Evolutionary conservation across 2,329 filamentous ascomycete species (phyloP).

Genomic region (Calonectria crousiana): DNA sequence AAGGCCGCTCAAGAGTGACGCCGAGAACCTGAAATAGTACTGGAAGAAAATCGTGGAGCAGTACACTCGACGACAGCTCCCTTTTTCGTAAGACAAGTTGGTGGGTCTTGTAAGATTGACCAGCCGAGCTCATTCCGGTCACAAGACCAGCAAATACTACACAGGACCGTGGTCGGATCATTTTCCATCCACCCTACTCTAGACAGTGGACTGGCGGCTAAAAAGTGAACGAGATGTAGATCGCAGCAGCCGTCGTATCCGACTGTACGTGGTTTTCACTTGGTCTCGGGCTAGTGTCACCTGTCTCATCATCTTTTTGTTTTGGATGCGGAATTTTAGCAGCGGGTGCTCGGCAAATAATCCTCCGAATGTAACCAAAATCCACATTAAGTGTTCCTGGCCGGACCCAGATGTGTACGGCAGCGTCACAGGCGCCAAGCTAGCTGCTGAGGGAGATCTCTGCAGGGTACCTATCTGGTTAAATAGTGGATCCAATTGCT

Average conservation of each 20-base stretch:
- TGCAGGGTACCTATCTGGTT: conserved; percentile 1
- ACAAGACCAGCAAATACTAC: neutral
- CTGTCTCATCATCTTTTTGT: neutral
- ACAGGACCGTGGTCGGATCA: conserved; percentile 6
- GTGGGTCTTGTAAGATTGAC: neutral
- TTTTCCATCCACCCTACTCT: conserved; percentile 3
- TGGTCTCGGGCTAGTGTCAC: conserved; percentile 12
- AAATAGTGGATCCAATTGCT: neutral
- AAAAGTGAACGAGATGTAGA: neutral
- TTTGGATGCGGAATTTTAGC: neutral
- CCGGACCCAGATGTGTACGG: neutral
- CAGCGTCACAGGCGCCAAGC: neutral
- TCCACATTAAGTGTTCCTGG: neutral
- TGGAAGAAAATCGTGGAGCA: conserved; percentile 9
- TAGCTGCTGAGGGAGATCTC: neutral
- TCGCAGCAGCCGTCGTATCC: neutral
- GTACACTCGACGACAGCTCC: conserved; percentile 2
- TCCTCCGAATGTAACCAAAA: neutral
- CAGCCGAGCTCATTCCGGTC: neutral
- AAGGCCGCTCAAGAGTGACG: neutral
- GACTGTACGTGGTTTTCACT: neutral
- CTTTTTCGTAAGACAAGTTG: neutral
- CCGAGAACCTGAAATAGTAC: conserved; percentile 3
- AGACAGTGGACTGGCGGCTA: neutral
- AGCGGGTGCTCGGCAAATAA: neutral